A percentile compares a stretch with the other conserved stretches of the same genome.
Conservation (phyloP, 2,329 filamentous ascomycete species). For the Penicillium sp. region DNA sequence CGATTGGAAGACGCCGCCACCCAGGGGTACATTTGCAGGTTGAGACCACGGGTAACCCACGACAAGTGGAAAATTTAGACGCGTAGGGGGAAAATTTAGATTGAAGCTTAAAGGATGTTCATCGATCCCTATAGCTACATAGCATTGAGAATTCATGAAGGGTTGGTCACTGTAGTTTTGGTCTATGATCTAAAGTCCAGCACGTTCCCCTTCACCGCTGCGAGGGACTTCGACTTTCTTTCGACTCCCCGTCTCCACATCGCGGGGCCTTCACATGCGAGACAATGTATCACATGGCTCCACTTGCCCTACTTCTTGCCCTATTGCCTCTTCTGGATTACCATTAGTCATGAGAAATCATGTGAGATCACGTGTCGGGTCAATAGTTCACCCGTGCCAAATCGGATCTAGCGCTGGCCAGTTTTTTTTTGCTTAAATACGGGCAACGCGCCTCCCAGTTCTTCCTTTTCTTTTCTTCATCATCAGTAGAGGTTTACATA, state of each 20-base stretch:
- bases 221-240: not conserved
- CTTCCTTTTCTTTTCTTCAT: constrained; percentile 44
- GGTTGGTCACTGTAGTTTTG: not conserved
- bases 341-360: not conserved
- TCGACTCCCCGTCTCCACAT: not conserved
- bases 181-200: too few species aligned
- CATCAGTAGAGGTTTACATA: constrained; percentile 55
- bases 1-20: constrained; percentile 23
- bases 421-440: constrained; percentile 28
- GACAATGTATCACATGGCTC: not conserved
- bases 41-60: not conserved
- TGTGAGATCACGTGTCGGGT: not conserved
- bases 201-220: not conserved
- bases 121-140: not conserved
- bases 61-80: not conserved
- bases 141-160: not conserved
- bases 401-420: constrained; percentile 24
- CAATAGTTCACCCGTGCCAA: constrained; percentile 12
- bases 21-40: not conserved
- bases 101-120: not conserved
- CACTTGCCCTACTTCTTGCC: constrained; percentile 4
- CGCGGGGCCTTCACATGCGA: not conserved
- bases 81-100: not conserved
- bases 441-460: constrained; percentile 11
- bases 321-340: not conserved